phyloP scores from a whole-genome alignment of 2,329 filamentous ascomycete species.

The Escovopsis sp. region DNA sequence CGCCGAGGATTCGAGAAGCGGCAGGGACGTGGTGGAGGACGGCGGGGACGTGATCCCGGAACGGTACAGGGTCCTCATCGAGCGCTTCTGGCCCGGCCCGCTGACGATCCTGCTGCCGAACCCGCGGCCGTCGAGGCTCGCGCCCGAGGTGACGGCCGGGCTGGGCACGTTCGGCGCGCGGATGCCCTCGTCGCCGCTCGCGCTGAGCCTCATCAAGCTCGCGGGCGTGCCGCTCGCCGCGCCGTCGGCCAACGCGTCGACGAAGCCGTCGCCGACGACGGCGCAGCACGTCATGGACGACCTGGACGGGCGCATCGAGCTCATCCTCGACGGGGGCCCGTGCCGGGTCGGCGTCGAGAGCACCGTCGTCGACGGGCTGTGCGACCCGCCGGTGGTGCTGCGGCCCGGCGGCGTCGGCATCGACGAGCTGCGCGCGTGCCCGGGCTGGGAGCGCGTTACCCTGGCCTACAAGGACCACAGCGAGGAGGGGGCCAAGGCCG shows the following conservation, averaged over 20 bases:
- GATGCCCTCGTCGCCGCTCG: constrained; percentile 77
- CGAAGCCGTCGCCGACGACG: constrained; percentile 79
- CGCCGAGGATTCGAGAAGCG: constrained; percentile 44
- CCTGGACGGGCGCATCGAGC: constrained; percentile 62
- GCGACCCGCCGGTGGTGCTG: constrained; percentile 64
- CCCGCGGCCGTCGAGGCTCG: constrained; percentile 53
- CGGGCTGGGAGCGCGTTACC: constrained; percentile 67
- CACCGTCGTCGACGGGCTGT: constrained; percentile 87
- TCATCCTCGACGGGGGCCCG: constrained; percentile 78
- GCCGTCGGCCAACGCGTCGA: constrained; percentile 88
- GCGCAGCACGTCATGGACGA: constrained; percentile 84
- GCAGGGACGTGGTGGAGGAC: constrained; percentile 28
- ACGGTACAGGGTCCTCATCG: constrained; percentile 66
- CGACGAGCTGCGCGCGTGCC: constrained; percentile 57
- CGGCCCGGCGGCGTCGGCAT: constrained; percentile 78
- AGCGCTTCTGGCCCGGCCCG: constrained; percentile 85
- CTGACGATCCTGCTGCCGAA: constrained; percentile 80
- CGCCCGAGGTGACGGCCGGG: constrained; percentile 82
- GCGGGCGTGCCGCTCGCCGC: constrained; percentile 70
- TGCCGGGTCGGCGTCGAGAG: constrained; percentile 89
- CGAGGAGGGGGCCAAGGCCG: constrained; percentile 41
- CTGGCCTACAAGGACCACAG: constrained; percentile 68
- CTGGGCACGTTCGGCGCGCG: constrained; percentile 75
- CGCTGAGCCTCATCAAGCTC: constrained; percentile 70
- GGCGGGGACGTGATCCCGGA: constrained; percentile 40